Conservation (phyloP, 148 eudicot genomes). For the Persicaria maculosa region DNA sequence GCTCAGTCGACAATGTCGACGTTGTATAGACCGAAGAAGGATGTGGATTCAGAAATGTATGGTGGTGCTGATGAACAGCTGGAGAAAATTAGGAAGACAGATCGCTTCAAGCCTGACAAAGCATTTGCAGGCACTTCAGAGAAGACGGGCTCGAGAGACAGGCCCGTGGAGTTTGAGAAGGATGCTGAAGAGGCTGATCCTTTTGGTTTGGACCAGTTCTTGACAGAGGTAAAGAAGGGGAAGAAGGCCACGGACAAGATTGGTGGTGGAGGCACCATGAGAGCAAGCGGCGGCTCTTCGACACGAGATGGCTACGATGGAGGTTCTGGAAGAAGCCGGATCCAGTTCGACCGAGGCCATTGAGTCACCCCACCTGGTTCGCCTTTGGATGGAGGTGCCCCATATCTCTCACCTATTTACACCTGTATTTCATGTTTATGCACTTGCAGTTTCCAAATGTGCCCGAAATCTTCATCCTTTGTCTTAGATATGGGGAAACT, state of each 20-base stretch:
- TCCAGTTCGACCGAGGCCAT: slow-evolving; percentile 49
- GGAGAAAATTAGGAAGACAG: slow-evolving; percentile 67
- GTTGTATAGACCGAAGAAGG: slow-evolving; percentile 69
- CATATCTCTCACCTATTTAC: no score
- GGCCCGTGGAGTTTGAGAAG: slow-evolving; percentile 79
- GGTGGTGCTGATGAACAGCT: slow-evolving; percentile 81
- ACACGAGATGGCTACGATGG: slow-evolving; percentile 58
- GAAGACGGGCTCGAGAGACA: slow-evolving; percentile 49
- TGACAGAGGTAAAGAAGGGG: slow-evolving; percentile 71
- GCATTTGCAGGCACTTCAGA: slow-evolving; percentile 63
- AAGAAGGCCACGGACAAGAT: slow-evolving; percentile 65
- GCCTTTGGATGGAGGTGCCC: no score
- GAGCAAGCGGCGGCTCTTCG: slow-evolving; percentile 61
- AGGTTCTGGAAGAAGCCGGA: slow-evolving; percentile 49
- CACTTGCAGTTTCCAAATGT: no score
- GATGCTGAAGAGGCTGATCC: slow-evolving; percentile 76
- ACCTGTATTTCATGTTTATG: not conserved
- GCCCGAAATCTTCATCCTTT: no score
- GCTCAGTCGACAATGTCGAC: slow-evolving; percentile 71
- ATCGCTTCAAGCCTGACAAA: slow-evolving; percentile 69
- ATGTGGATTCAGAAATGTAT: slow-evolving; percentile 55
- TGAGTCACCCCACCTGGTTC: not conserved
- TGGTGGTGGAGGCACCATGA: slow-evolving; percentile 70
- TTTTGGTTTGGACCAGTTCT: slow-evolving; percentile 69
- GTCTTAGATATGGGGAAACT: no score